phyloP scores from a whole-genome alignment of 2,329 filamentous ascomycete genomes.

The Stagonosporopsis cucurbitacearum region DNA sequence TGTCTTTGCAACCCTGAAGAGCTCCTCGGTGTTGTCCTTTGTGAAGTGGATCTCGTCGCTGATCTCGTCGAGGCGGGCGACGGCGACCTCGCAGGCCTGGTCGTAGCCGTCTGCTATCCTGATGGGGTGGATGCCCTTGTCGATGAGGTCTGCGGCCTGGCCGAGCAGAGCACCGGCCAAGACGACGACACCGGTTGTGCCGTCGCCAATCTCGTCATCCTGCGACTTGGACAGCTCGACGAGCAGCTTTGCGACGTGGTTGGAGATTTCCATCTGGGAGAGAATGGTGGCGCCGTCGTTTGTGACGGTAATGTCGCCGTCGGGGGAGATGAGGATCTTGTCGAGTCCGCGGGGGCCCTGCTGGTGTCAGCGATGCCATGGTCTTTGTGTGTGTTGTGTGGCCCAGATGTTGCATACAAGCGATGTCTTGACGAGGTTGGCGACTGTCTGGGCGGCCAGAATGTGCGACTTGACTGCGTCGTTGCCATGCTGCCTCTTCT shows the following conservation, averaged over 20 bases:
- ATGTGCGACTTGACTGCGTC: constrained; percentile 99
- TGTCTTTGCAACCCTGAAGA: constrained; percentile 93
- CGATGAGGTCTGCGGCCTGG: constrained; percentile 95
- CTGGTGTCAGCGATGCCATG: constrained; percentile 17
- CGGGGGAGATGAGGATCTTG: constrained; percentile 98
- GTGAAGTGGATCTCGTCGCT: constrained; percentile 89
- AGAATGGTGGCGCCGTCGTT: constrained; percentile 99
- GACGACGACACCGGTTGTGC: constrained; percentile 96
- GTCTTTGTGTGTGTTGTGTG: not conserved
- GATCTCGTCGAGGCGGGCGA: constrained; percentile 89
- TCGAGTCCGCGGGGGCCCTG: constrained; percentile 91
- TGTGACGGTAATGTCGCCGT: constrained; percentile 98
- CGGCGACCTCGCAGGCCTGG: constrained; percentile 94
- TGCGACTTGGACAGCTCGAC: constrained; percentile 98
- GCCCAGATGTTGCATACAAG: constrained; percentile 59
- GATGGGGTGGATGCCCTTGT: constrained; percentile 99
- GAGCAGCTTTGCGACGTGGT: constrained; percentile 95
- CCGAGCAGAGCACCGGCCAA: constrained; percentile 92
- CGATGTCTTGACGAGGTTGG: constrained; percentile 97
- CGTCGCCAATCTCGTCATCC: constrained; percentile 98
- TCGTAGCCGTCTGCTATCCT: constrained; percentile 98
- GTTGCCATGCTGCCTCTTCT: constrained; percentile 95
- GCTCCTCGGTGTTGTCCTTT: constrained; percentile 78
- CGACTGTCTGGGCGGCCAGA: constrained; percentile 91
- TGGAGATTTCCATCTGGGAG: constrained; percentile 96